These are phyloP conservation scores for Agrostemma githago DNA, from an alignment of 148 eudicot genomes.

Conservation along the genomic window DNA sequence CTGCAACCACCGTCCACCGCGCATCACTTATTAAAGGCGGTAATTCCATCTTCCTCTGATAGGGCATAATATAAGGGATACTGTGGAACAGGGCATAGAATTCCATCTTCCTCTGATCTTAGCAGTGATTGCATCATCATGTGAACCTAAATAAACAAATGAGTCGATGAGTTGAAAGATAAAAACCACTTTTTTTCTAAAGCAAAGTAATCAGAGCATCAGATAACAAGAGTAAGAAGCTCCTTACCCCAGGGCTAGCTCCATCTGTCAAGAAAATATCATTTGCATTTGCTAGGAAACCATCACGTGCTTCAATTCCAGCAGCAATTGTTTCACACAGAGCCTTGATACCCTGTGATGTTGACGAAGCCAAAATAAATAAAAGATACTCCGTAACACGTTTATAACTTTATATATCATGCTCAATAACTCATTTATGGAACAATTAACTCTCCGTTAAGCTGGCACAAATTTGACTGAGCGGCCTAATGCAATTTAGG, in stretches of 20 bases:
- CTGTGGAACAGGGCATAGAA: constrained; percentile 94
- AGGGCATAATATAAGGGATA: constrained; percentile 96
- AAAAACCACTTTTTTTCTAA: not conserved
- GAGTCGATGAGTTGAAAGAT: not conserved
- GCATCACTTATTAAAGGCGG: too few relatives aligned
- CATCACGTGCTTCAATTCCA: constrained; percentile 96
- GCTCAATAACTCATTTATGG: not conserved
- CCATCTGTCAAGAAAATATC: constrained; percentile 99
- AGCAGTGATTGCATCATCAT: constrained; percentile 95
- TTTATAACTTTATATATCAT: not conserved
- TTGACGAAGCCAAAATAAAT: constrained; percentile 3
- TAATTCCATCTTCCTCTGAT: too few relatives aligned
- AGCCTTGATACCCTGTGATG: constrained; percentile 78
- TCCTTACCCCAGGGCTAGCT: constrained; percentile 56
- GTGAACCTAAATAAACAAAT: constrained; percentile 62
- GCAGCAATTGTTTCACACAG: constrained; percentile 86
- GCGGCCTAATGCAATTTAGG: too few relatives aligned
- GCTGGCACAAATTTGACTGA: not conserved
- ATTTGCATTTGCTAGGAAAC: constrained; percentile 77
- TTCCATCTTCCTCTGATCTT: constrained; percentile 86
- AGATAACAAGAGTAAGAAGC: not conserved
- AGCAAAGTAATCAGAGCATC: not conserved
- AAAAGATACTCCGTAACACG: not conserved
- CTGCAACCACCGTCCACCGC: too few relatives aligned
- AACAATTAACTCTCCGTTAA: not conserved